phyloP scores from a whole-genome alignment of 2,329 filamentous ascomycete species.

The Fusarium buxicola region DNA sequence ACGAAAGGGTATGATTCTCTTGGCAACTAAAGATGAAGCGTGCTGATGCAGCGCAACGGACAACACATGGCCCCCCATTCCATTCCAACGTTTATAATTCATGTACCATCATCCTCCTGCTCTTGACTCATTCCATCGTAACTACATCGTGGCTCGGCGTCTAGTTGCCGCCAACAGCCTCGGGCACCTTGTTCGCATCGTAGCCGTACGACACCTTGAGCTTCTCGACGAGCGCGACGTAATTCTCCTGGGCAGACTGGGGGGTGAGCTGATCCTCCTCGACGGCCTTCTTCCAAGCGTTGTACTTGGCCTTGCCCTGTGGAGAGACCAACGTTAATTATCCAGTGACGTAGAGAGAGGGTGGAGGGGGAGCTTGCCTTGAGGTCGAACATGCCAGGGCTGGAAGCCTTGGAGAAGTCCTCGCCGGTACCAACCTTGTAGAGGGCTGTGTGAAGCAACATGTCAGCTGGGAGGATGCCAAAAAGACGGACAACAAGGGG shows the following conservation, averaged over 20 bases:
- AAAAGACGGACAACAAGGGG: background rate
- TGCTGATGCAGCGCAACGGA: constrained; percentile 17
- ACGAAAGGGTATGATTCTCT: constrained; percentile 38
- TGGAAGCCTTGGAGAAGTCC: constrained; percentile 65
- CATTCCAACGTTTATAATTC: constrained; percentile 22
- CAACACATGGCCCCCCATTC: constrained; percentile 12
- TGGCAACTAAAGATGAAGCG: constrained; percentile 22
- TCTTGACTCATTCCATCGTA: constrained; percentile 31
- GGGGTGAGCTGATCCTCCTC: constrained; percentile 69
- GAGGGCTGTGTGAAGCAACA: constrained; percentile 55
- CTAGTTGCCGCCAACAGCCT: constrained; percentile 60
- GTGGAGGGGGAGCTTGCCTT: constrained; percentile 59
- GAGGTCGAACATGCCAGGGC: constrained; percentile 77
- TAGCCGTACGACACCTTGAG: constrained; percentile 78
- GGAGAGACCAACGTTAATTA: constrained; percentile 20
- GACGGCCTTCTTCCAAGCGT: constrained; percentile 78
- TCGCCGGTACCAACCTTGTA: constrained; percentile 70
- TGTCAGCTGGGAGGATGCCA: constrained; percentile 1
- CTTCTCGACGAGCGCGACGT: constrained; percentile 77
- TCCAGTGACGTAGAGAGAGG: background rate
- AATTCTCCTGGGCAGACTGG: constrained; percentile 79
- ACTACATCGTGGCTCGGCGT: constrained; percentile 2
- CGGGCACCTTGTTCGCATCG: constrained; percentile 72
- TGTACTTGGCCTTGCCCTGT: constrained; percentile 84
- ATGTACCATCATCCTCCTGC: constrained; percentile 19